Base-by-base conservation (phyloP, 2,329 filamentous ascomycete species). In the Colletotrichum orbiculare region DNA sequence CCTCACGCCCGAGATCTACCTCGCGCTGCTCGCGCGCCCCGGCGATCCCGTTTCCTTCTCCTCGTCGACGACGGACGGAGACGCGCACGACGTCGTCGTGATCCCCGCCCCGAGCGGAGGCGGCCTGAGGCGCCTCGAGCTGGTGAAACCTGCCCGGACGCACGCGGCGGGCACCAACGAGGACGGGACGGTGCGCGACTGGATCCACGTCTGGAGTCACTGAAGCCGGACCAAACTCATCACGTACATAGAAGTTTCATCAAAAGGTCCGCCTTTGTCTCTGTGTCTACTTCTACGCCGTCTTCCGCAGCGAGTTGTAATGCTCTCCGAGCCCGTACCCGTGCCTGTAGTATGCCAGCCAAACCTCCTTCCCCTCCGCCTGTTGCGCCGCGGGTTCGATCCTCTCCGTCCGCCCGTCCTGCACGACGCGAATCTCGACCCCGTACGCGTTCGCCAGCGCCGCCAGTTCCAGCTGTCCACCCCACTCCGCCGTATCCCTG, bases 321-420 rank as follows among this genome's bases (percentile, higher is more conserved):
- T 99, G 96, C 81, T 98, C 96, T 11, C 96, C 96, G 54, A 99
- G 81, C 1, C 95, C 95, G 77, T 96, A 98, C 53, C 92, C 93
- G 80, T 97, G 94, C 72, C 92, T 86, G 78, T 98, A 98, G 78
- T 98, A 99, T 41, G 94, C 95, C 77, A 99, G 77, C 95, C 96
- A 98, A 54, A 86, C 86, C 69, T 79, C 82, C 57, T 77, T 75
- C 25, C 79, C 82, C 55, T 81, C 78, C 4, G 77, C 79, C 35
- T 77, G 74, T 13, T 70, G 76, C 17, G 79, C 82, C 2, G 72
- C 73, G 68, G 87, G 84, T 71, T 85, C 83, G 67, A 98, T 92
- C 70, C 86, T 90, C 75, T 97, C 93, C 62, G 92, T 89, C 60
- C 89, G 82, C 5, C 94, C 93, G 74, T 95, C 91, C 72, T 97